phyloP scores from a whole-genome alignment of 2,329 filamentous ascomycete genomes.

The Verticillium nonalfalfae region DNA sequence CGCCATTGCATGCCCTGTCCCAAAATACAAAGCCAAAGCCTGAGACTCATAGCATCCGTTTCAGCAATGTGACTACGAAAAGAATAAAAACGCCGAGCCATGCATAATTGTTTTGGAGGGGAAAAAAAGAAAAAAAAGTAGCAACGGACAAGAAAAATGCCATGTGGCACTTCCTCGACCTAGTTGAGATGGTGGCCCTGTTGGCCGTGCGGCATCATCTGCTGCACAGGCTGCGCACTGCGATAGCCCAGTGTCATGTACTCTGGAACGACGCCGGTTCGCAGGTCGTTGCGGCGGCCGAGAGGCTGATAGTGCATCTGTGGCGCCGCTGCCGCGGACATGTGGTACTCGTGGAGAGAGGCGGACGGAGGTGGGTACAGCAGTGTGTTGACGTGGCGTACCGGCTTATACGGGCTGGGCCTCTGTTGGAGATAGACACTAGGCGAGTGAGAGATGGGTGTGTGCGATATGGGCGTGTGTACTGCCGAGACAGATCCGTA shows the following conservation, averaged over 20 bases:
- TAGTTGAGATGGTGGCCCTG: constrained; percentile 29
- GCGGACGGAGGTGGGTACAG: constrained; percentile 78
- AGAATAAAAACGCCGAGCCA: too few relatives aligned
- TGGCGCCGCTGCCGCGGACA: constrained; percentile 50
- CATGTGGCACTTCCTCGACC: constrained; percentile 7
- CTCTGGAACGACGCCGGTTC: constrained; percentile 65
- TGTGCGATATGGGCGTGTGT: constrained; percentile 51
- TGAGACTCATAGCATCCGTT: neutral
- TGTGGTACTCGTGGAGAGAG: constrained; percentile 68
- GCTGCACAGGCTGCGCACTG: constrained; percentile 3
- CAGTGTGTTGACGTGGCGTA: constrained; percentile 85
- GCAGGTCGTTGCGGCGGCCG: constrained; percentile 61
- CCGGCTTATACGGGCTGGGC: constrained; percentile 86
- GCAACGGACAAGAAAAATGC: neutral
- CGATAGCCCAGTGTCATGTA: constrained; percentile 25
- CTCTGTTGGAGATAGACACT: constrained; percentile 83
- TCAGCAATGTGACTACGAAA: too few relatives aligned
- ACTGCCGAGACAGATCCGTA: constrained; percentile 46
- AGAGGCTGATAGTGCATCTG: constrained; percentile 82
- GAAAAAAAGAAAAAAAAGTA: neutral
- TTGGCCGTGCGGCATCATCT: constrained; percentile 1
- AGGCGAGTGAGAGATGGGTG: constrained; percentile 73
- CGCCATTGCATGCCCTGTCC: neutral
- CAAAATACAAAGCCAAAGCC: neutral
- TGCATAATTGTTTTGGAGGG: too few relatives aligned